A percentile compares a stretch with the other conserved stretches of the same genome.
These are phyloP conservation scores for Aurifilum marmelostoma DNA, from an alignment of 2,329 filamentous ascomycete species.

Conservation along the genomic window DNA sequence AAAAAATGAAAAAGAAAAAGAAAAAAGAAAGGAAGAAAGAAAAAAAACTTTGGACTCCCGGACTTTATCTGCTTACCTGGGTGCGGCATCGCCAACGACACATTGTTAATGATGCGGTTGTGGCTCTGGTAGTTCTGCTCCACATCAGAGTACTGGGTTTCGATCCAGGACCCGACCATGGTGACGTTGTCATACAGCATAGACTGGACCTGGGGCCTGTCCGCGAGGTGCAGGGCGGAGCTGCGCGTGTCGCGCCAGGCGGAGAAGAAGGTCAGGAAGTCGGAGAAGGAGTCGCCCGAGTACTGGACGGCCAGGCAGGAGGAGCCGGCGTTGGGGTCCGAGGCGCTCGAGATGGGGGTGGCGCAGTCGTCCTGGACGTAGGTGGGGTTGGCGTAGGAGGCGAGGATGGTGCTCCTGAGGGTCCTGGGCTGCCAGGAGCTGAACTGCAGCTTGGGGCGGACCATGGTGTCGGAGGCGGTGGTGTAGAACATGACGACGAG, in stretches of 20 bases:
- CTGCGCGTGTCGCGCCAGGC: slow-evolving; percentile 58
- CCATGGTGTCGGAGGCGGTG: slow-evolving; percentile 74
- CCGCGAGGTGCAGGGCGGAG: slow-evolving; percentile 43
- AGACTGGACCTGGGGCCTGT: slow-evolving; percentile 63
- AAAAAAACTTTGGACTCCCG: no score
- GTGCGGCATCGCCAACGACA: slow-evolving; percentile 78
- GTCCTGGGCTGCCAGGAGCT: slow-evolving; percentile 53
- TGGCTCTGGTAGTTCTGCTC: slow-evolving; percentile 51
- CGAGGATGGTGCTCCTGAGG: slow-evolving; percentile 59
- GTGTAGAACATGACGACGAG: slow-evolving; percentile 73
- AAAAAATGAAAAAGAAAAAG: no score
- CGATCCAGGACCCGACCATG: slow-evolving; percentile 70
- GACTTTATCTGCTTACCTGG: slow-evolving; percentile 48
- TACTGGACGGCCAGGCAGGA: slow-evolving; percentile 73
- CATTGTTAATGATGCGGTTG: slow-evolving; percentile 70
- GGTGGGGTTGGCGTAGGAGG: slow-evolving; percentile 64
- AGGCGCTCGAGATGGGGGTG: slow-evolving; percentile 60
- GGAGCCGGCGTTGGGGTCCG: slow-evolving; percentile 39
- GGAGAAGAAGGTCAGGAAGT: slow-evolving; percentile 64
- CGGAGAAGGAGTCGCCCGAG: slow-evolving; percentile 71
- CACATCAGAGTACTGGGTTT: slow-evolving; percentile 56
- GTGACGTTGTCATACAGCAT: slow-evolving; percentile 75
- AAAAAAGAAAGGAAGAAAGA: no score
- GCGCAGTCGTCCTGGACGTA: slow-evolving; percentile 62
- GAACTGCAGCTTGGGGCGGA: slow-evolving; percentile 71